Percentiles rank a stretch among this genome's conserved stretches.
Evolutionary conservation across 148 eudicot species (phyloP).

Genomic region (Chenopodium berlandieri): DNA sequence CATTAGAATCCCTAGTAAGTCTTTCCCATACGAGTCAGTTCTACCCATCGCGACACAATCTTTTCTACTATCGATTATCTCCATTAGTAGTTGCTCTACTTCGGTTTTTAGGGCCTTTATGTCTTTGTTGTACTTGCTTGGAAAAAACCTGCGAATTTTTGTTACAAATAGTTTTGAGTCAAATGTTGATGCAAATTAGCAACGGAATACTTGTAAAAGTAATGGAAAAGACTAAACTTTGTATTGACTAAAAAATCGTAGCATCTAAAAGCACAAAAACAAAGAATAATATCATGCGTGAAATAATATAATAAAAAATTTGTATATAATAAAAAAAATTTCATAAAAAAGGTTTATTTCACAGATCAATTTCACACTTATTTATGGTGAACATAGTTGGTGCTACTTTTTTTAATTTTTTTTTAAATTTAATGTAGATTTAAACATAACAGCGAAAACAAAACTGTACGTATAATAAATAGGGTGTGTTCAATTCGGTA

Average conservation of each 20-base stretch:
- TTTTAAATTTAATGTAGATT: not conserved
- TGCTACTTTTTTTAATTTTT: not conserved
- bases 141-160: slow-evolving; percentile 58
- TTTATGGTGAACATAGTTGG: too few relatives aligned
- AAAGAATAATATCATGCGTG: slow-evolving; percentile 23
- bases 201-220: not conserved
- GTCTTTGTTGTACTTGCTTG: slow-evolving; percentile 86
- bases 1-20: slow-evolving; percentile 70
- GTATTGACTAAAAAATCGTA: not conserved
- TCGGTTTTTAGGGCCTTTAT: slow-evolving; percentile 69
- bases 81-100: slow-evolving; percentile 70
- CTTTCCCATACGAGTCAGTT: slow-evolving; percentile 72
- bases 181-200: slow-evolving; percentile 20
- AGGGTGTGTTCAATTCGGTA: not conserved
- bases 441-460: not conserved
- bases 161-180: not conserved
- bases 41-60: slow-evolving; percentile 65
- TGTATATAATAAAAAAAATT: too few relatives aligned
- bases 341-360: too few relatives aligned
- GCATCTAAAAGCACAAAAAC: not conserved
- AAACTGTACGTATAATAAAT: too few relatives aligned
- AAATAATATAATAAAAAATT: too few relatives aligned
- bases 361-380: too few relatives aligned
- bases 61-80: slow-evolving; percentile 72
- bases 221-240: slow-evolving; percentile 8